A percentile compares a stretch with the other conserved stretches of the same genome.
These are phyloP conservation scores for Mycena amicta DNA, from an alignment of 768 basidiomycete species.

Conservation along the genomic window DNA sequence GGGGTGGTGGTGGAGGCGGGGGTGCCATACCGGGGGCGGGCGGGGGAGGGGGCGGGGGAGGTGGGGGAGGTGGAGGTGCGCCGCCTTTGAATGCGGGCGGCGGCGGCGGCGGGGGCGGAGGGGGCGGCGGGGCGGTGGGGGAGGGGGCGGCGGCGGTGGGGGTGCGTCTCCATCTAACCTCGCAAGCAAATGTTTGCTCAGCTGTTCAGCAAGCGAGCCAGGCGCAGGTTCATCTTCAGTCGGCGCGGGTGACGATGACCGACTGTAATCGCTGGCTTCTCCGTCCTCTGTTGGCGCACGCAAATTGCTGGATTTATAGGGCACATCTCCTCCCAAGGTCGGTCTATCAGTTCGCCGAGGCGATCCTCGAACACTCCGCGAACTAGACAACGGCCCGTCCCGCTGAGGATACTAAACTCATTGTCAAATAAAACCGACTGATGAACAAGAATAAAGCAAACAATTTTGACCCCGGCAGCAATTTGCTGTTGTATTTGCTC, in stretches of 20 bases:
- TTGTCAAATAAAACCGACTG: background rate
- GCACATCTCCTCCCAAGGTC: slow-evolving; percentile 41
- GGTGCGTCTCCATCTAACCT: slow-evolving; percentile 46
- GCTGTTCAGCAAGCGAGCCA: slow-evolving; percentile 62
- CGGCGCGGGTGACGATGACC: slow-evolving; percentile 45
- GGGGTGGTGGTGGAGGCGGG: slow-evolving; percentile 30
- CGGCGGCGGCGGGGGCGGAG: slow-evolving; percentile 29
- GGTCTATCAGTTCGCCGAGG: slow-evolving; percentile 60
- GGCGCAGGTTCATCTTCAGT: slow-evolving; percentile 53
- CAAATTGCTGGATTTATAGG: slow-evolving; percentile 44
- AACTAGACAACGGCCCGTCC: slow-evolving; percentile 60
- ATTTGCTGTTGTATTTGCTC: slow-evolving; percentile 88
- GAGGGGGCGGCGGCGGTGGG: slow-evolving; percentile 31
- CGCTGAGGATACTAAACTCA: slow-evolving; percentile 65
- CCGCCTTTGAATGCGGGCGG: slow-evolving; percentile 8
- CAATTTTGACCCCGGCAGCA: slow-evolving; percentile 71
- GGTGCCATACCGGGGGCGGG: slow-evolving; percentile 35
- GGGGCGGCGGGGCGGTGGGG: slow-evolving; percentile 33
- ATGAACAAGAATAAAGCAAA: slow-evolving; percentile 36
- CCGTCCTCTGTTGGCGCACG: slow-evolving; percentile 48
- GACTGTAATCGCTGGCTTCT: slow-evolving; percentile 46
- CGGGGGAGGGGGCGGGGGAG: slow-evolving; percentile 40
- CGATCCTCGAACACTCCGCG: slow-evolving; percentile 70
- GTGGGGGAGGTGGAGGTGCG: slow-evolving; percentile 31
- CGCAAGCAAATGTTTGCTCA: slow-evolving; percentile 57